These are phyloP conservation scores for Mucor plumbeus DNA, from an alignment of 371 early-diverging fungal species.

Conservation along the genomic window DNA sequence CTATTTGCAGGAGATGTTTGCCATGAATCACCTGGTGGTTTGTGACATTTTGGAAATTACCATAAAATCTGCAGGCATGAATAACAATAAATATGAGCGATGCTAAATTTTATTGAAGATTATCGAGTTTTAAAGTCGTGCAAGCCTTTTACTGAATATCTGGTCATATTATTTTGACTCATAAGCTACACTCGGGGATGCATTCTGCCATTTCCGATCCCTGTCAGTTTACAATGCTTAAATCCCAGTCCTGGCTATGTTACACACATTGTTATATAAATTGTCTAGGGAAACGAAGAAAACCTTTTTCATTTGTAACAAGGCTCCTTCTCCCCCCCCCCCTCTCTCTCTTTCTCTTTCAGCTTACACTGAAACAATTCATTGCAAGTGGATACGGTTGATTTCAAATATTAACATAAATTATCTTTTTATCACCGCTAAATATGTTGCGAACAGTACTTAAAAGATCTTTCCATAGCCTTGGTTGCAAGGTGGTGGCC, in stretches of 20 bases:
- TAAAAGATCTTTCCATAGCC: neutral
- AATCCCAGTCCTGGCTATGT: slow-evolving; percentile 4
- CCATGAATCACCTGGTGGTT: too few relatives aligned
- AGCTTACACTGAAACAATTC: neutral
- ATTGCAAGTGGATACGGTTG: neutral
- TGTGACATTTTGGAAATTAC: too few relatives aligned
- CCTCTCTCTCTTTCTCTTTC: neutral
- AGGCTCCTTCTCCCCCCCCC: neutral
- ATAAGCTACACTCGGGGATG: neutral
- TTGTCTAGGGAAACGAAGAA: neutral
- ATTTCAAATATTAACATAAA: neutral
- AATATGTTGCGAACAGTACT: slow-evolving; percentile 5
- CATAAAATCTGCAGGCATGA: too few relatives aligned
- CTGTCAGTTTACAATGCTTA: slow-evolving; percentile 1
- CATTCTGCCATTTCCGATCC: slow-evolving; percentile 3
- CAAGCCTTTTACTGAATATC: too few relatives aligned
- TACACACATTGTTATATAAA: slow-evolving; percentile 7
- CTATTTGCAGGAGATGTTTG: too few relatives aligned
- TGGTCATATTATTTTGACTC: neutral
- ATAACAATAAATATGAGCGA: too few relatives aligned
- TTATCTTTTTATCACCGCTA: neutral
- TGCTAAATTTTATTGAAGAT: too few relatives aligned
- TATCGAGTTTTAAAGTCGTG: too few relatives aligned
- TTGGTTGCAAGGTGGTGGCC: neutral
- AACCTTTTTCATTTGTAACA: neutral